Evolutionary conservation across 345 rosid species (phyloP), one percentile per base, ranked within the genome.

Genomic region (Gossypioides kirkii): DNA sequence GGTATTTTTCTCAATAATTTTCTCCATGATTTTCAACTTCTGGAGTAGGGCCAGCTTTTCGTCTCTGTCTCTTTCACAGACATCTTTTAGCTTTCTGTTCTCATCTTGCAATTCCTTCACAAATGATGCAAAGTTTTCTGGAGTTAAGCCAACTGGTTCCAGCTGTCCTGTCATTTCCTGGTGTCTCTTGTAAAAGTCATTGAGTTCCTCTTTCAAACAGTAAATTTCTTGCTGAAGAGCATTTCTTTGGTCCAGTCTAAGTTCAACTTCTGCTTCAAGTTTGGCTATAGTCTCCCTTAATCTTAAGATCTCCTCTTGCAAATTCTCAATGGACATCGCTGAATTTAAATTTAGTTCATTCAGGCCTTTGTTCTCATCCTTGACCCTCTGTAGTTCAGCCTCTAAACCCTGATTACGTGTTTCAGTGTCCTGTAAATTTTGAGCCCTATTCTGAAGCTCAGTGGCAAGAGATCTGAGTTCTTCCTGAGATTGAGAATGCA

Each of bases 221-320:
- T 93, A 93, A 78, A 91, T 89, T 80, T 93, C 99, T 81, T 96
- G 98, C 86, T 91, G 99, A 81, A 93, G 92, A 79, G 96, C 96
- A 83, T 91, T 96, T 78, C 98, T 86, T 73, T 90, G 88, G 77
- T 91, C 93, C 80, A 87, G 87, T 75, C 94, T 87, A 77, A 91
- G 86, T 76, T 88, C 92, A 72, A 96, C 90, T 81, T 96, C 98
- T 28, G 88, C 85, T 82, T 93, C 99, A 81, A 96, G 97, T 80
- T 86, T 90, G 73, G 72, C 76, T 83, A 91, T 87, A 32, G 81
- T 91, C 85, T 85, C 94, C 80, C 87, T 82, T 78, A 90, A 76
- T 77, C 84, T 80, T 68, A 82, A 81, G 61, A 90, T 88, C 78
- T 88, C 94, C 10, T 75, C 94, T 78, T 88, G 90, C 83, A 95